These are phyloP conservation scores for Capronia americana DNA, from an alignment of 2,329 filamentous ascomycete species.

Conservation along the genomic window DNA sequence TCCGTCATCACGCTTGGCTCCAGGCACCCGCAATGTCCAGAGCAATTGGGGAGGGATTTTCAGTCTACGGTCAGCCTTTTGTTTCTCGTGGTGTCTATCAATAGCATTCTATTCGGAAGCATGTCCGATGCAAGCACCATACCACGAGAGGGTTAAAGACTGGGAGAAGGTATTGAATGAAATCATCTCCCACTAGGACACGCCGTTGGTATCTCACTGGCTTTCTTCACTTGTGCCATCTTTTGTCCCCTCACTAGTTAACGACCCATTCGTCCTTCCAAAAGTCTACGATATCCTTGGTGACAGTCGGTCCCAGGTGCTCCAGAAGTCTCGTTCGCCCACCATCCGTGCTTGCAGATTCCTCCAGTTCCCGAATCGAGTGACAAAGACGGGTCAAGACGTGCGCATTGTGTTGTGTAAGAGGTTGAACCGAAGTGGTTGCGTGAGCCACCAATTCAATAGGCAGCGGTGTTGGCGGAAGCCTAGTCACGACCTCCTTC, in stretches of 20 bases:
- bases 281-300: constrained; percentile 35
- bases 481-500: constrained; percentile 2
- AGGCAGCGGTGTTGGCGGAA: not conserved
- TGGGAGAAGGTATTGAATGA: not conserved
- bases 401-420: constrained; percentile 43
- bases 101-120: not conserved
- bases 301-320: constrained; percentile 21
- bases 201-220: not conserved
- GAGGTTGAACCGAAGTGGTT: constrained; percentile 34
- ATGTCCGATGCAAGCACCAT: not conserved
- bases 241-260: not conserved
- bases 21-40: constrained; percentile 3
- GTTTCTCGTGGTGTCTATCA: not conserved
- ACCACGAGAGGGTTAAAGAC: not conserved
- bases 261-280: constrained; percentile 38
- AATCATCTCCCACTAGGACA: not conserved
- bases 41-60: not conserved
- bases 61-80: not conserved
- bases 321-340: constrained; percentile 25
- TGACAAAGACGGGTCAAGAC: constrained; percentile 45
- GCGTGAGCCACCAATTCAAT: constrained; percentile 34
- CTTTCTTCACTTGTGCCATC: not conserved
- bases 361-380: constrained; percentile 33
- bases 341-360: constrained; percentile 31
- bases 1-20: constrained; percentile 21